Conservation (phyloP, 495 filamentous ascomycete species). For the Lasiosphaeria ovina region DNA sequence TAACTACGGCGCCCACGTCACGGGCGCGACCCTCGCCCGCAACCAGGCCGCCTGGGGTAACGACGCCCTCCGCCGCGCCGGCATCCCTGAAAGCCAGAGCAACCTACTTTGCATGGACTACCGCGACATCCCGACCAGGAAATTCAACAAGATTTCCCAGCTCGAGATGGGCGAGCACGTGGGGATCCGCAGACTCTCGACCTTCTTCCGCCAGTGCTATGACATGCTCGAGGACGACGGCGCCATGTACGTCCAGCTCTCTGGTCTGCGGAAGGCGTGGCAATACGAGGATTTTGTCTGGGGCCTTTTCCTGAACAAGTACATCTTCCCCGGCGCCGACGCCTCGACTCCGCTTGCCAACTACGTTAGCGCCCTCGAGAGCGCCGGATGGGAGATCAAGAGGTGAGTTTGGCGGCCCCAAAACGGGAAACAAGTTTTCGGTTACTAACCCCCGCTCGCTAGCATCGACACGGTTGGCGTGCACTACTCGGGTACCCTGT, state of each 20-base stretch:
- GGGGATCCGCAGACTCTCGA: conserved; percentile 68
- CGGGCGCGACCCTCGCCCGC: conserved; percentile 75
- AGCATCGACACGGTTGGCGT: conserved; percentile 82
- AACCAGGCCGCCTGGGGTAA: conserved; percentile 87
- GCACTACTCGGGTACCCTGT: conserved; percentile 95
- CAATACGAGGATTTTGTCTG: conserved; percentile 87
- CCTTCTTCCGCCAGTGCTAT: conserved; percentile 69
- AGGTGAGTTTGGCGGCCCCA: conserved; percentile 8
- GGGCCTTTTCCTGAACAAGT: conserved; percentile 92
- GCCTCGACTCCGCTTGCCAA: conserved; percentile 76
- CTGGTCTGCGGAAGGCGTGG: conserved; percentile 77
- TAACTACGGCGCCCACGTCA: conserved; percentile 75
- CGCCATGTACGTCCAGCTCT: conserved; percentile 78
- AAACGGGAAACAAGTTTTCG: no score
- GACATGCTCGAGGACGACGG: conserved; percentile 89
- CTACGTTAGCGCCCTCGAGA: conserved; percentile 66
- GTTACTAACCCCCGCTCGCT: no score
- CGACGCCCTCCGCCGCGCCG: conserved; percentile 64
- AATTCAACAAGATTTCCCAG: conserved; percentile 82
- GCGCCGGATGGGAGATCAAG: conserved; percentile 77
- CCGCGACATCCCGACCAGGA: conserved; percentile 71
- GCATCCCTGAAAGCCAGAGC: conserved; percentile 68
- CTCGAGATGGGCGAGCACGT: conserved; percentile 92
- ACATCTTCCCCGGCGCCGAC: conserved; percentile 86
- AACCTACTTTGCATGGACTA: conserved; percentile 80